A percentile compares a stretch with the other conserved stretches of the same genome.
Conservation (phyloP, 2,329 filamentous ascomycete species). For the Talaromyces sp. region DNA sequence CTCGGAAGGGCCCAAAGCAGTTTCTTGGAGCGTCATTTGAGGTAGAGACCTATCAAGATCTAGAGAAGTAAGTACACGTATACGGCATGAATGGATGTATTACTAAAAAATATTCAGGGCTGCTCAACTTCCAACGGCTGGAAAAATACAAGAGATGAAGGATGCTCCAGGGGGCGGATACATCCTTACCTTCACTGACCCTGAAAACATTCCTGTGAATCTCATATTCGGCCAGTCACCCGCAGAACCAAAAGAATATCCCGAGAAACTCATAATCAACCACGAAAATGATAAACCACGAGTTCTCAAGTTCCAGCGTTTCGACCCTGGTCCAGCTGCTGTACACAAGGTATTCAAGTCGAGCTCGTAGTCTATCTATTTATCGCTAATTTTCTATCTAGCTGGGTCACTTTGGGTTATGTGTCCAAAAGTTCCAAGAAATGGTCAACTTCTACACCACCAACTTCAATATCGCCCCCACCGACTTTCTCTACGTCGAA, state of each 20-base stretch:
- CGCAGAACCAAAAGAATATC: slow-evolving; percentile 20
- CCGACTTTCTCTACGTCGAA: slow-evolving; percentile 30
- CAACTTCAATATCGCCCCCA: slow-evolving; percentile 31
- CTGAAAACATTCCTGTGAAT: slow-evolving; percentile 41
- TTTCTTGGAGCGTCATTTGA: slow-evolving; percentile 45
- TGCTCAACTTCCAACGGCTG: not conserved
- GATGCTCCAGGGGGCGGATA: slow-evolving; percentile 41
- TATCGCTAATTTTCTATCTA: not conserved
- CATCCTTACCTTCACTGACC: slow-evolving; percentile 37
- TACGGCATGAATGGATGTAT: too few relatives aligned
- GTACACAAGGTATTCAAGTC: slow-evolving; percentile 28
- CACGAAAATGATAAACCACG: slow-evolving; percentile 29
- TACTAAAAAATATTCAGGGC: not conserved
- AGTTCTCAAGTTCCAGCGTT: slow-evolving; percentile 29
- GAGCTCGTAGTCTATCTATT: not conserved
- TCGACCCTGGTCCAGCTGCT: slow-evolving; percentile 29
- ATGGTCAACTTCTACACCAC: slow-evolving; percentile 29
- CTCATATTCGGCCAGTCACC: slow-evolving; percentile 38
- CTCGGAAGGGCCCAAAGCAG: slow-evolving; percentile 35
- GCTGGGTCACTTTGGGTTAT: slow-evolving; percentile 32
- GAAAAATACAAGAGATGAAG: not conserved
- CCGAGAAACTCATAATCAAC: slow-evolving; percentile 25
- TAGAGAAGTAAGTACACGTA: slow-evolving; percentile 34
- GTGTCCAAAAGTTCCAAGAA: slow-evolving; percentile 25
- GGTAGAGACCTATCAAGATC: slow-evolving; percentile 42